A percentile compares a stretch with the other conserved stretches of the same genome.
These are phyloP conservation scores for Apiotrichum gracile DNA, from an alignment of 1,284 basidiomycete species.

Conservation along the genomic window DNA sequence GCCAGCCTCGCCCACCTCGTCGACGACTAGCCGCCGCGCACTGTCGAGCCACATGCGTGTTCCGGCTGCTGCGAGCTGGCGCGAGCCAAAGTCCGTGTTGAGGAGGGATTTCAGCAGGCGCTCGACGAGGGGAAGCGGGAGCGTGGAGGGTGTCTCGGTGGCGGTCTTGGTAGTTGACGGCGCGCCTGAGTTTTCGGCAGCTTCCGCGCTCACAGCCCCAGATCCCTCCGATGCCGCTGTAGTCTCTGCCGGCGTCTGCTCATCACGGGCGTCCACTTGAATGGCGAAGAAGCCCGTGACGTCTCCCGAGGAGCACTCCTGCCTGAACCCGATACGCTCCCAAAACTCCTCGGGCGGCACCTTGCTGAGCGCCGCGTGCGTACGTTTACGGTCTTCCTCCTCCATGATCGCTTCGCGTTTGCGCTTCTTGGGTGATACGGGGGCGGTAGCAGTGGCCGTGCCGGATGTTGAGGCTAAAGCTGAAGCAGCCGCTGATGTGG, in stretches of 20 bases:
- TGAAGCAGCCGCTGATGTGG: constrained; percentile 32
- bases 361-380: constrained; percentile 45
- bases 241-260: neutral
- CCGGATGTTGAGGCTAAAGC: constrained; percentile 41
- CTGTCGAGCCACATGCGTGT: constrained; percentile 64
- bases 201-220: neutral
- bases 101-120: constrained; percentile 63
- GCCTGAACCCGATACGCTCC: constrained; percentile 89
- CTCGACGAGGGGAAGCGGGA: constrained; percentile 59
- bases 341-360: constrained; percentile 69
- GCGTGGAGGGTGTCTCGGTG: constrained; percentile 37
- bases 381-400: constrained; percentile 37
- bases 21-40: constrained; percentile 46
- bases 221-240: neutral
- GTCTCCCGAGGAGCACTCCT: constrained; percentile 79
- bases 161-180: neutral
- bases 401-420: constrained; percentile 41
- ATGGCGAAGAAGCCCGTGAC: constrained; percentile 80
- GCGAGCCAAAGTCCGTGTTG: constrained; percentile 70
- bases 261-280: neutral
- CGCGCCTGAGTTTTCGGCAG: neutral
- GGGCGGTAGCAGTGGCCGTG: neutral
- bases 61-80: constrained; percentile 58
- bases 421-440: constrained; percentile 2
- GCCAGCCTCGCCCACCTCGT: constrained; percentile 34